Conservation (phyloP, 202 grass and related monocot genomes). For the Schoenoplectus triqueter region DNA sequence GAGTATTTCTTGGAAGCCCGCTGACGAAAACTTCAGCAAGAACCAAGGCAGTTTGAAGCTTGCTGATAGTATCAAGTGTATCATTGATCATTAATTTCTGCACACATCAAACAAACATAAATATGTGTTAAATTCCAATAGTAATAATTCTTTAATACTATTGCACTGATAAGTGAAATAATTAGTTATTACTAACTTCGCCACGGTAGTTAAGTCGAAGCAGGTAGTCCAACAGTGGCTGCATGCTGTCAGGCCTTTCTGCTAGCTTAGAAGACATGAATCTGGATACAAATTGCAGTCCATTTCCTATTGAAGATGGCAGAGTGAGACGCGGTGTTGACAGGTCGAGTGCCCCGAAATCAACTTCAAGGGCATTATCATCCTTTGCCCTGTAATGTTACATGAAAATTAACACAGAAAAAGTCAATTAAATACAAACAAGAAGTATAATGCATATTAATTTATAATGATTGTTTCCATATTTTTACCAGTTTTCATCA, state of each 20-base stretch:
- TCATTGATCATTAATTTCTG: constrained; percentile 94
- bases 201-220: constrained; percentile 62
- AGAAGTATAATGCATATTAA: not conserved
- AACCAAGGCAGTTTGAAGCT: constrained; percentile 84
- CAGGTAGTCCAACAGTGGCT: constrained; percentile 77
- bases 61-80: constrained; percentile 65
- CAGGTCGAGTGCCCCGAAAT: constrained; percentile 78
- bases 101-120: constrained; percentile 2
- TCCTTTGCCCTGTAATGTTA: constrained; percentile 75
- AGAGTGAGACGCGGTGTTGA: constrained; percentile 74
- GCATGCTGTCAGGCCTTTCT: constrained; percentile 63
- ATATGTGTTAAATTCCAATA: not conserved
- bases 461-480: not conserved
- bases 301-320: constrained; percentile 87
- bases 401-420: constrained; percentile 23
- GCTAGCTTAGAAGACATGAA: constrained; percentile 74
- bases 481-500: constrained; percentile 76
- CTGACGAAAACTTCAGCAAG: constrained; percentile 75
- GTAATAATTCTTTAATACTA: not conserved
- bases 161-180: not conserved
- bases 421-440: not conserved
- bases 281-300: constrained; percentile 73
- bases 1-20: constrained; percentile 71
- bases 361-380: constrained; percentile 77
- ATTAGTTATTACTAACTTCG: constrained; percentile 54